Conservation (phyloP, 805 yeast species). For the Metschnikowia lunata region DNA sequence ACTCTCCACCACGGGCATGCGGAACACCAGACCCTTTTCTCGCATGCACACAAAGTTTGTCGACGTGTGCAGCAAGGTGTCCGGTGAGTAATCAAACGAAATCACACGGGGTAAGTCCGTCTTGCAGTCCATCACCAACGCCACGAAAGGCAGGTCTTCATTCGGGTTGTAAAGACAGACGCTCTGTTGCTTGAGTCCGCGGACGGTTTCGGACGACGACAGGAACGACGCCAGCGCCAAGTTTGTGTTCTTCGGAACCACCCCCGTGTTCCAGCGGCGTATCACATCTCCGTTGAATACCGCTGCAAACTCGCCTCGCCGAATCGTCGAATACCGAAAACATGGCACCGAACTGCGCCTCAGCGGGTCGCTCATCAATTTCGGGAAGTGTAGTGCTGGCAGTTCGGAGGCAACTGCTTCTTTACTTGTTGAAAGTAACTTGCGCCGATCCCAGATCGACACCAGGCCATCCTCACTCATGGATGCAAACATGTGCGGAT, state of each 20-base stretch:
- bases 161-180: conserved; percentile 34
- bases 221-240: conserved; percentile 12
- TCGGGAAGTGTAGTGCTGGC: conserved; percentile 58
- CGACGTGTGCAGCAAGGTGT: conserved; percentile 42
- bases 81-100: conserved; percentile 79
- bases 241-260: conserved; percentile 34
- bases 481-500: conserved; percentile 64
- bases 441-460: conserved; percentile 78
- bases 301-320: conserved; percentile 72
- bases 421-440: conserved; percentile 29
- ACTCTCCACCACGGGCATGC: conserved; percentile 70
- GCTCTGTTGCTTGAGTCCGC: conserved; percentile 34
- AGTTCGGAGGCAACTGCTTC: conserved; percentile 38
- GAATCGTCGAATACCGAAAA: conserved; percentile 60
- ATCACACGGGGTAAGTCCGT: conserved; percentile 79
- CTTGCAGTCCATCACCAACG: conserved; percentile 67
- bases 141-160: conserved; percentile 63
- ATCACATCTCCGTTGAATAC: conserved; percentile 73
- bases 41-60: conserved; percentile 80
- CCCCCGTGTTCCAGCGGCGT: conserved; percentile 76
- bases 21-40: conserved; percentile 82
- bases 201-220: conserved; percentile 5
- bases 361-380: conserved; percentile 53
- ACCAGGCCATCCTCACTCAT: conserved; percentile 80
- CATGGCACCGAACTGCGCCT: conserved; percentile 60